Evolutionary conservation across 106 monocot genomes (phyloP).

Genomic region (Iris macrosiphon): DNA sequence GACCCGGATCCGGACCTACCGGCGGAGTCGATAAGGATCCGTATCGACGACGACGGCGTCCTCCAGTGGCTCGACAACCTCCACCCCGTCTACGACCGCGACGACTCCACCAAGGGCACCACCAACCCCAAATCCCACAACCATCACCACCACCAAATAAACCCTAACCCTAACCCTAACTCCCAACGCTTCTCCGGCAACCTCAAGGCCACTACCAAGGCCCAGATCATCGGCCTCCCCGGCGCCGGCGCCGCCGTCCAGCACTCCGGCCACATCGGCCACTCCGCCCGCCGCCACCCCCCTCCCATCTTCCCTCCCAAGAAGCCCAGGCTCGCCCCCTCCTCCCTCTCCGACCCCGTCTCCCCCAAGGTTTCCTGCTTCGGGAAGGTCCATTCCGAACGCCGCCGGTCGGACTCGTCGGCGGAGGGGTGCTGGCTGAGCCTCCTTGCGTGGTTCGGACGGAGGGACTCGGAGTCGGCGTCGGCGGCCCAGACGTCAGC

Average conservation of each 20-base stretch:
- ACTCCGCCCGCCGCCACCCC: conserved; percentile 19
- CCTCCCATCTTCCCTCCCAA: background rate
- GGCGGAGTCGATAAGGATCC: conserved; percentile 22
- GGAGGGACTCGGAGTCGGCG: background rate
- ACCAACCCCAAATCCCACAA: conserved; percentile 62
- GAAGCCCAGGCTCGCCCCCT: conserved; percentile 37
- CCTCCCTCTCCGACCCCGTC: conserved; percentile 29
- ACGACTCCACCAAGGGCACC: conserved; percentile 62
- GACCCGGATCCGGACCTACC: conserved; percentile 26
- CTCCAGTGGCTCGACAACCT: conserved; percentile 13
- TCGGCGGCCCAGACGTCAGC: conserved; percentile 2
- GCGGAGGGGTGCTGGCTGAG: conserved; percentile 9
- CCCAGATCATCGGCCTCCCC: conserved; percentile 64
- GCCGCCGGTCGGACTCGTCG: background rate
- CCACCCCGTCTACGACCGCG: conserved; percentile 48
- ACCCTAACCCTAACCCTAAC: background rate
- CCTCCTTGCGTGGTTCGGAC: background rate
- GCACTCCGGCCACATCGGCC: conserved; percentile 34
- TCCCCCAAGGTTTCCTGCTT: conserved; percentile 80
- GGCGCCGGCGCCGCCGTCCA: conserved; percentile 48
- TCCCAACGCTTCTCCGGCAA: conserved; percentile 68
- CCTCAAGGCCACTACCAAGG: conserved; percentile 42
- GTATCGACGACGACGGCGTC: conserved; percentile 14
- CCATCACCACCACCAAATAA: conserved; percentile 1
- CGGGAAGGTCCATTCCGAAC: conserved; percentile 55